Conservation (phyloP, 139 green algal species). For the Chlamydomonas incerta region DNA sequence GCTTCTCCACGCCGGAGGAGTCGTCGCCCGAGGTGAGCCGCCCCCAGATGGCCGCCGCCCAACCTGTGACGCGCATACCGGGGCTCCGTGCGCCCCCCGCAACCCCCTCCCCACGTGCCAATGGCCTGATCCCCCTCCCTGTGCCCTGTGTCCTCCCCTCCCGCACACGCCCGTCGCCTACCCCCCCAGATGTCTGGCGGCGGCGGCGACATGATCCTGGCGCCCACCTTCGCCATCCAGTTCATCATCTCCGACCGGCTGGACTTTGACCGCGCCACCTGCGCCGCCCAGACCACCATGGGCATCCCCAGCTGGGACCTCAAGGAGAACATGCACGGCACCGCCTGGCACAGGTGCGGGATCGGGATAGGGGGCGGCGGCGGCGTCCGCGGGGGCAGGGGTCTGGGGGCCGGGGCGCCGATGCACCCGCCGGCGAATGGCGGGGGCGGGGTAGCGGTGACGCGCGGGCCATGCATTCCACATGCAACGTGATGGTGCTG, state of each 20-base stretch:
- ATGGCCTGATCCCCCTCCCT: too few species aligned
- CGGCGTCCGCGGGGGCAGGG: too few species aligned
- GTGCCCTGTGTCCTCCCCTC: background rate
- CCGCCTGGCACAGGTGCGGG: background rate
- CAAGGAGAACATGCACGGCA: background rate
- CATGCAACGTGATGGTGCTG: too few species aligned
- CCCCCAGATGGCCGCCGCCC: background rate
- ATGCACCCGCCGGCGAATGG: too few species aligned
- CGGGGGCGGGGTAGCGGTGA: too few species aligned
- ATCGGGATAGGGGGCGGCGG: too few species aligned
- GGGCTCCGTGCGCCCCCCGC: too few species aligned
- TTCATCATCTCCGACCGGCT: background rate
- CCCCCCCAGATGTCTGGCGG: too few species aligned
- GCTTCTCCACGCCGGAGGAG: background rate
- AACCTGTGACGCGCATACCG: background rate
- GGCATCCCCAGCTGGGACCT: background rate
- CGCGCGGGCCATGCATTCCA: too few species aligned
- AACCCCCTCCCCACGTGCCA: too few species aligned
- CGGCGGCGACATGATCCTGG: background rate
- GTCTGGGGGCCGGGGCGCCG: too few species aligned
- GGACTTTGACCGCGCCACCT: background rate
- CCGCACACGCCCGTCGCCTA: too few species aligned
- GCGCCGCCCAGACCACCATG: background rate
- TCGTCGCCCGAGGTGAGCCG: background rate
- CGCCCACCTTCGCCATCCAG: background rate